Base-by-base conservation (phyloP, 768 basidiomycete species). In the Termitomyces eurrhizus region DNA sequence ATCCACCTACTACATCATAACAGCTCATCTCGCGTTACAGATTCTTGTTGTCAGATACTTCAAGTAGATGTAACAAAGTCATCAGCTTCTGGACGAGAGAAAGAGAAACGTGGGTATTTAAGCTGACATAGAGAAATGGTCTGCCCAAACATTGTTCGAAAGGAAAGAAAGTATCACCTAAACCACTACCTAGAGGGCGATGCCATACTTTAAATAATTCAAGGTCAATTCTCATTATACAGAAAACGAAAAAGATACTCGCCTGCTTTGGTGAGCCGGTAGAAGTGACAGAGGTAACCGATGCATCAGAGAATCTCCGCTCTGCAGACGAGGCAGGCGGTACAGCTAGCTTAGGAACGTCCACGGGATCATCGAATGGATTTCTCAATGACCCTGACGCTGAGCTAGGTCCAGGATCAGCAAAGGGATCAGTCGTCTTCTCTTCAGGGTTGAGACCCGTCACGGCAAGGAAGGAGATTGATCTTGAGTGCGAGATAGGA, bases 331-430 rank as follows among this genome's bases (percentile, higher is more conserved):
- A 54, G 1, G 61, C 58, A 49, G 65, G 61, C 18, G 39, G 33
- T 21, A 64, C 51, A 29, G 60, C 37, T n/a, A 62, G 57, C 49
- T 56, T 44, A 12, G 63, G 53, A 39, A 60, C 41, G 11, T 50
- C 33, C 36, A 52, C 49, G 29, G 41, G 54, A n/a, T 67, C 66
- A 44, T 67, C 66, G 32, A 67, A 67, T 26, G 66, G 66, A 44
- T 67, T 67, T 32, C 42, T 41, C 41, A 56, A 24, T 24, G 39
- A 41, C 39, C 14, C 29, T 39, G 37, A 32, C 26, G 26, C 11
- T 18, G 16, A 26, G 9, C 18, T 44, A 42, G 24, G n/a, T 8
- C 16, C 48, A 52, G 66, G 64, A 36, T 67, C 64, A 13, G 58
- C 63, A n/a, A 67, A 67, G 7, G 67, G 67, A 52, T 65, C 49